These are phyloP conservation scores for Candida nanaspora DNA, from an alignment of 805 yeast genomes.

Conservation along the genomic window DNA sequence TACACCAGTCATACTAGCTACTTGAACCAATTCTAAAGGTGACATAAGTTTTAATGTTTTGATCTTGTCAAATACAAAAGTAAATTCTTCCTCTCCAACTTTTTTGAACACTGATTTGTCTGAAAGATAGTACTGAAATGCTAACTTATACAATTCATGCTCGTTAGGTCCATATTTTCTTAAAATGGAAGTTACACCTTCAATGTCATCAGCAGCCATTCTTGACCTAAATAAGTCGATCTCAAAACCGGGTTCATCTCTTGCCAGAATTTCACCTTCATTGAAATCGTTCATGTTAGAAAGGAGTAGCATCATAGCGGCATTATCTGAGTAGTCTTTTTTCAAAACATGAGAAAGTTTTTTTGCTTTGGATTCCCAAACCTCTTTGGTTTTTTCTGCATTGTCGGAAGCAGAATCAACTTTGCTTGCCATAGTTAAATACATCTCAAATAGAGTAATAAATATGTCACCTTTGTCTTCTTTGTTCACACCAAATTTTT, in stretches of 20 bases:
- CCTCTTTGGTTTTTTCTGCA: conserved; percentile 26
- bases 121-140: conserved; percentile 58
- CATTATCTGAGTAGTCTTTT: conserved; percentile 1
- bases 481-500: conserved; percentile 60
- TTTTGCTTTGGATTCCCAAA: conserved; percentile 66
- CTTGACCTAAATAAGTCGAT: conserved; percentile 62
- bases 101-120: conserved; percentile 40
- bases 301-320: conserved; percentile 42
- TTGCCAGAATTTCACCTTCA: conserved; percentile 38
- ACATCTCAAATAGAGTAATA: conserved; percentile 77
- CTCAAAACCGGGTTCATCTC: conserved; percentile 33
- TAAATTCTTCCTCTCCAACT: conserved; percentile 45
- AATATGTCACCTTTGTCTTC: conserved; percentile 69
- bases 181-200: conserved; percentile 49
- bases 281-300: conserved; percentile 51
- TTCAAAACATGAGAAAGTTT: conserved; percentile 34
- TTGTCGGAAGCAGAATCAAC: conserved; percentile 14
- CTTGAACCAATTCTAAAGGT: conserved; percentile 71
- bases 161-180: conserved; percentile 53
- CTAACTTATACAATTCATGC: conserved; percentile 58
- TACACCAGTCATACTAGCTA: conserved; percentile 52
- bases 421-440: conserved; percentile 49
- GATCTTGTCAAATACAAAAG: conserved; percentile 45
- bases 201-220: conserved; percentile 50
- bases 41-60: conserved; percentile 49